phyloP scores from a whole-genome alignment of 345 rosid species.

The Camelina neglecta region DNA sequence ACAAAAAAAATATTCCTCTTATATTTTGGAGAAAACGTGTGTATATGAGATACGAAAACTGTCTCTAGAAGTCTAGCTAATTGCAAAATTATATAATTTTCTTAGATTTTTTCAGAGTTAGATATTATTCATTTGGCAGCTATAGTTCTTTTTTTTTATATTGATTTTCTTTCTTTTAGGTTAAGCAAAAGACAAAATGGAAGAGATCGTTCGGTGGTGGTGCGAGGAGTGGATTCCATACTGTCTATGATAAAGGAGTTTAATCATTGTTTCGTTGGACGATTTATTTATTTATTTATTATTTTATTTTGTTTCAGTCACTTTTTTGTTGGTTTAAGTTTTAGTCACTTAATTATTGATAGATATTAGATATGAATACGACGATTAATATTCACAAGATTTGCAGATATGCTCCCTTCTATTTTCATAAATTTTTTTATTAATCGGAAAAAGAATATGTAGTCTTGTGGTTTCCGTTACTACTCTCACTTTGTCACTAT shows the following conservation, averaged over 20 bases:
- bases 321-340: neutral
- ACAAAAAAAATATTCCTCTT: constrained; percentile 4
- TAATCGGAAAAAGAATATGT: neutral
- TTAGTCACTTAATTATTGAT: constrained; percentile 28
- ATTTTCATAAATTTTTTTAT: neutral
- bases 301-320: neutral
- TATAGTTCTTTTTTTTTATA: neutral
- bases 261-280: constrained; percentile 39
- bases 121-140: constrained; percentile 24
- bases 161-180: neutral
- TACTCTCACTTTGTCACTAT: neutral
- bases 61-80: constrained; percentile 12
- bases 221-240: constrained; percentile 47
- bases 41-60: neutral
- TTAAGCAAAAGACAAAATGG: constrained; percentile 33
- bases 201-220: constrained; percentile 34
- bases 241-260: constrained; percentile 40
- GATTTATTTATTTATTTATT: neutral
- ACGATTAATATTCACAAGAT: constrained; percentile 9
- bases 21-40: constrained; percentile 30
- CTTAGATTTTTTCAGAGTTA: neutral
- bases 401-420: constrained; percentile 6
- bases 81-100: neutral
- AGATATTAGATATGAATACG: neutral
- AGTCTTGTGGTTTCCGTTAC: neutral